Base-by-base conservation (phyloP, 148 eudicot species). In the Oxyria digyna region DNA sequence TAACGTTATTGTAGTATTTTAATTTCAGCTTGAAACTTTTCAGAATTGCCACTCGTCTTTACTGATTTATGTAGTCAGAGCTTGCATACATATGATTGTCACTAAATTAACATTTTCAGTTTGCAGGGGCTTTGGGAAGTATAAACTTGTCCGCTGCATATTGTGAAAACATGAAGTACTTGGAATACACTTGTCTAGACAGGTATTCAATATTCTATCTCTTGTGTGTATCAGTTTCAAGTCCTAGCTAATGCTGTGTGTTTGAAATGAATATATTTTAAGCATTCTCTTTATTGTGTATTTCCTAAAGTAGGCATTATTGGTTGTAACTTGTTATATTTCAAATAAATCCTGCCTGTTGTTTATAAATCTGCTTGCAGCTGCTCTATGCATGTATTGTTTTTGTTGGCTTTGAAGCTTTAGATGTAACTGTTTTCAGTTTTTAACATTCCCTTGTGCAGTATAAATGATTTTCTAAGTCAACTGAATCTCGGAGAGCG, bases 141-240 rank as follows among this genome's bases (percentile, higher is more conserved):
- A 59, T 29, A 59, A 27, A 57, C 64, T 42, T 57, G 64, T 57
- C n/a, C 37, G 29, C 11, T 73, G 41, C 29, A 57, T 29, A 67
- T 27, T 69, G 26, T 20, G 65, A 59, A 65, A 71, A 38, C 78
- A 89, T 93, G 98, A 94, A 94, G 89, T 94, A 82, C 73, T 77
- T 94, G 84, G 98, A 94, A 84, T 88, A 86, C 87, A 90, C 98
- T 23, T 84, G 90, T 42, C 81, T 94, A 67, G 91, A 94, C 72
- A 80, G 92, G 98, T 94, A 85, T 45, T 69, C 32, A 62, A 21
- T 65, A 0, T n/a, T 68, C 12, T 57, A 23, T 0, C 8, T 50
- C 6, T 20, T 13, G 45, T 59, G 5, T 8, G 24, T 27, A 17
- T 45, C 4, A 18, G 15, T 54, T 41, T 54, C 17, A 21, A 52